A percentile compares a stretch with the other conserved stretches of the same genome.
These are phyloP conservation scores for Dendrothele bispora DNA, from an alignment of 768 basidiomycete genomes.

Conservation along the genomic window DNA sequence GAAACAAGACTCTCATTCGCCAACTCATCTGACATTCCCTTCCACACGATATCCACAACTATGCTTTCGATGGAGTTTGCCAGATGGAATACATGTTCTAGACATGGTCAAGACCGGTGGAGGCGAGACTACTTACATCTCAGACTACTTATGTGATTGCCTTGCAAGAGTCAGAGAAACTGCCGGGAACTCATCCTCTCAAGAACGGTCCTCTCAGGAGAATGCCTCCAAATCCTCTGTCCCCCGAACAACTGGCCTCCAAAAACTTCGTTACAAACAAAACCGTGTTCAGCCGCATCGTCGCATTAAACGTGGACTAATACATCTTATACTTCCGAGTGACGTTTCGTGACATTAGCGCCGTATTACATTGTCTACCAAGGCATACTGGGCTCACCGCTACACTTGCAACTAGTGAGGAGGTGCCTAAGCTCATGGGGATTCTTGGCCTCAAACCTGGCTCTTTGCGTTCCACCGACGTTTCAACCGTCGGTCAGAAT, in stretches of 20 bases:
- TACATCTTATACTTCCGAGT: neutral
- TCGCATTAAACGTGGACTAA: neutral
- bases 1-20: no score
- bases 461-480: neutral
- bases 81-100: no score
- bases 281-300: neutral
- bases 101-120: no score
- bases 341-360: neutral
- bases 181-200: no score
- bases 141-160: no score
- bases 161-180: no score
- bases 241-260: neutral
- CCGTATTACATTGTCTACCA: neutral
- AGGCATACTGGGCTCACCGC: neutral
- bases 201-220: no score
- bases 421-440: neutral
- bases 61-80: no score
- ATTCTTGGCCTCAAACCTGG: neutral
- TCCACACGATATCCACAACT: no score
- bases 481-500: conserved; percentile 11
- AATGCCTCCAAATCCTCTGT: no score
- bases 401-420: conserved; percentile 14
- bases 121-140: no score
- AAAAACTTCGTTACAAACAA: neutral
- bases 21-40: no score